Conservation (phyloP, 1,284 basidiomycete genomes). For the Irpex lacteus region DNA sequence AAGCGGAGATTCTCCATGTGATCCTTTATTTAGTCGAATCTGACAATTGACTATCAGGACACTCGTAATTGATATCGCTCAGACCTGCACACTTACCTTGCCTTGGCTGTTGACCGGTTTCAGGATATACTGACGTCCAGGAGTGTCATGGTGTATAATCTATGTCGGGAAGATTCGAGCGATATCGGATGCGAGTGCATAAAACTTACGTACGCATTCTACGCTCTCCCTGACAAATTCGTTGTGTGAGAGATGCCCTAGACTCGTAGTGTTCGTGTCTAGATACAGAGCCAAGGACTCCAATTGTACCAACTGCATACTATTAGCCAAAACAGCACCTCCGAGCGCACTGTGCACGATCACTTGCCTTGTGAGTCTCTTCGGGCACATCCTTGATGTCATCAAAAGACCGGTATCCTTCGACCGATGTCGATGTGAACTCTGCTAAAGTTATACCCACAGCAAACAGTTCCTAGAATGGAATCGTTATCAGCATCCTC, state of each 20-base stretch:
- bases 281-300: conserved; percentile 93
- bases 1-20: conserved; percentile 73
- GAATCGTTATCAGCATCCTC: too few species aligned
- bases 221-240: conserved; percentile 82
- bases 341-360: neutral
- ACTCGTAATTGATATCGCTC: neutral
- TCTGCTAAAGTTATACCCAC: conserved; percentile 88
- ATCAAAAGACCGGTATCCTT: conserved; percentile 87
- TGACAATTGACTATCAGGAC: conserved; percentile 27
- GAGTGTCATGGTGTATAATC: conserved; percentile 63
- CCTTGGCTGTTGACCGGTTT: conserved; percentile 97
- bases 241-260: conserved; percentile 66
- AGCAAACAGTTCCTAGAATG: conserved; percentile 85
- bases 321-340: conserved; percentile 10
- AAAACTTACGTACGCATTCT: conserved; percentile 54
- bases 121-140: conserved; percentile 90
- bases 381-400: conserved; percentile 92
- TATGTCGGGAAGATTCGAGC: conserved; percentile 26
- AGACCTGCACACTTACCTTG: conserved; percentile 47
- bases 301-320: conserved; percentile 74
- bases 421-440: conserved; percentile 91
- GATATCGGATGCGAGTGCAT: neutral
- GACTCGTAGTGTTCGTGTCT: conserved; percentile 87
- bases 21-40: conserved; percentile 83
- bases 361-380: conserved; percentile 84